A percentile compares a stretch with the other conserved stretches of the same genome.
Evolutionary conservation across 2,329 filamentous ascomycete species (phyloP).

Genomic region (Blumeriella jaapii): DNA sequence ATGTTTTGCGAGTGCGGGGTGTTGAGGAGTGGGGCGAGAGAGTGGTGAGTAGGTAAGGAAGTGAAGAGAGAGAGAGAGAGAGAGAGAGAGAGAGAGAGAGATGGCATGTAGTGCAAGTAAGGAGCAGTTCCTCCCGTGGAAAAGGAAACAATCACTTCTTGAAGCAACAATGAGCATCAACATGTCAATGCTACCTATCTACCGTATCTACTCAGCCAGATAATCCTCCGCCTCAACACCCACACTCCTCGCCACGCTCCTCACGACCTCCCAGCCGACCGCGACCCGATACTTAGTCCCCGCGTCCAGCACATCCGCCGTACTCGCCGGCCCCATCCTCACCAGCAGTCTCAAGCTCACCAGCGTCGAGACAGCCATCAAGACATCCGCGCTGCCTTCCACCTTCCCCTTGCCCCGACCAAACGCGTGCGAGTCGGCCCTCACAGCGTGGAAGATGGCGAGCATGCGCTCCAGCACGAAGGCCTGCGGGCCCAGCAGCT

Average conservation of each 20-base stretch:
- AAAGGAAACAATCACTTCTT: too few relatives aligned
- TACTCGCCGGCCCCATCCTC: constrained; percentile 42
- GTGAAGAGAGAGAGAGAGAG: too few relatives aligned
- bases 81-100: too few relatives aligned
- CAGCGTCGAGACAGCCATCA: constrained; percentile 59
- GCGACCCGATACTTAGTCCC: constrained; percentile 68
- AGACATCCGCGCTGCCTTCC: constrained; percentile 39
- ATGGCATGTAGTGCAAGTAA: too few relatives aligned
- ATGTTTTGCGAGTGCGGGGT: too few relatives aligned
- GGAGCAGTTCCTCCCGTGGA: too few relatives aligned
- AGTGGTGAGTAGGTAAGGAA: too few relatives aligned
- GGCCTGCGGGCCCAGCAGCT: constrained; percentile 63
- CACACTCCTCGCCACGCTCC: constrained; percentile 58
- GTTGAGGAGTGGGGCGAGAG: too few relatives aligned
- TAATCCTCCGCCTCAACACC: constrained; percentile 73
- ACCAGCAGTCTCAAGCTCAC: constrained; percentile 58
- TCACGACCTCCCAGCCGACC: constrained; percentile 66
- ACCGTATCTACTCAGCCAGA: constrained; percentile 51
- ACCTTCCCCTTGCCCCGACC: constrained; percentile 8
- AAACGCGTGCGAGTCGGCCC: constrained; percentile 30
- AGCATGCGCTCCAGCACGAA: constrained; percentile 71
- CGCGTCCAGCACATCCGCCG: constrained; percentile 53
- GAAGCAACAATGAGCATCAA: too few relatives aligned
- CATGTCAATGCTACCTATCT: too few relatives aligned
- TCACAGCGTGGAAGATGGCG: constrained; percentile 61